Evolutionary conservation across 495 filamentous ascomycete genomes (phyloP).

Genomic region (Glarea lozoyensis): DNA sequence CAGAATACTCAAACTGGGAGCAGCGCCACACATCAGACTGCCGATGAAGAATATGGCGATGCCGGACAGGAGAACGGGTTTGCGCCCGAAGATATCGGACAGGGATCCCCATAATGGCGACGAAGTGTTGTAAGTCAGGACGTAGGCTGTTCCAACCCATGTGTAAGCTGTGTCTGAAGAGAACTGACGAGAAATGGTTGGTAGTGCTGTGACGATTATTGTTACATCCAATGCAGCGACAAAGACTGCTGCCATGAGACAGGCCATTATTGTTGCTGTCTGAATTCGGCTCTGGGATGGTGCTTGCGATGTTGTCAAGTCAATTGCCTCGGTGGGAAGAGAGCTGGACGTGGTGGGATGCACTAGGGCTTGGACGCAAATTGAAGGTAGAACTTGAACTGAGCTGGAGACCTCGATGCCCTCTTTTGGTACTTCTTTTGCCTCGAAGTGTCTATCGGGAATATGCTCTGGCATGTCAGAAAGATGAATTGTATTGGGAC

Average conservation of each 20-base stretch:
- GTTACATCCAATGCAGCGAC: constrained; percentile 46
- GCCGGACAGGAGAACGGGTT: constrained; percentile 65
- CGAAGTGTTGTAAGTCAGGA: constrained; percentile 58
- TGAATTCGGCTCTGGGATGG: too few relatives aligned
- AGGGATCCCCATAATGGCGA: constrained; percentile 77
- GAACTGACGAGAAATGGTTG: constrained; percentile 56
- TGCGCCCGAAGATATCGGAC: constrained; percentile 80
- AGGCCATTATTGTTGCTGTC: constrained; percentile 21
- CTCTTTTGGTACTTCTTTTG: too few relatives aligned
- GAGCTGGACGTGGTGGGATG: too few relatives aligned
- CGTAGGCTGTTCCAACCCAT: constrained; percentile 67
- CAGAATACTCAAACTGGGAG: constrained; percentile 62
- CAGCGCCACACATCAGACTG: constrained; percentile 61
- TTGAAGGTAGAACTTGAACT: too few relatives aligned
- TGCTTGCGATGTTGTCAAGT: too few relatives aligned
- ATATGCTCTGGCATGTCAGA: too few relatives aligned
- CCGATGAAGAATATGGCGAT: constrained; percentile 69
- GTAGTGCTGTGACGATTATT: constrained; percentile 43
- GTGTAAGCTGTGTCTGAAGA: constrained; percentile 57
- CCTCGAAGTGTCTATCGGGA: too few relatives aligned
- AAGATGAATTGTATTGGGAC: too few relatives aligned
- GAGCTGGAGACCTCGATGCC: too few relatives aligned
- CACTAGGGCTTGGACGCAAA: too few relatives aligned
- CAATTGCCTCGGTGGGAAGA: too few relatives aligned
- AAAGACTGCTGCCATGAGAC: constrained; percentile 41